phyloP scores from a whole-genome alignment of 495 filamentous ascomycete genomes.

The Amniculicola lignicola region DNA sequence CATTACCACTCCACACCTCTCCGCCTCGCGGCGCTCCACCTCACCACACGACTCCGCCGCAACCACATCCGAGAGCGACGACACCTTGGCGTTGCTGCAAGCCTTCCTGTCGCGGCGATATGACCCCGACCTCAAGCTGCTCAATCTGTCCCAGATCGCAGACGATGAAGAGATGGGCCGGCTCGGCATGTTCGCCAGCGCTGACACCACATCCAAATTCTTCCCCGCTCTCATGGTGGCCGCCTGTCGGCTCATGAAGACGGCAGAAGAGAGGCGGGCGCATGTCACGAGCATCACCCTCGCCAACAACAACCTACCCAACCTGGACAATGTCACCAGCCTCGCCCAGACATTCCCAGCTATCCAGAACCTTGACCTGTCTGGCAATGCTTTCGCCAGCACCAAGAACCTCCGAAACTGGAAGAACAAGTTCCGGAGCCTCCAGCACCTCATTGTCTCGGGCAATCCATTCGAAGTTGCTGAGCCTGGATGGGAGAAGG shows the following conservation, averaged over 20 bases:
- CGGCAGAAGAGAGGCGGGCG: conserved; percentile 60
- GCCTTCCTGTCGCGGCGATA: conserved; percentile 72
- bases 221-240: conserved; percentile 86
- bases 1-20: conserved; percentile 22
- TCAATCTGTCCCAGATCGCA: conserved; percentile 74
- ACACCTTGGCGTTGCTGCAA: conserved; percentile 44
- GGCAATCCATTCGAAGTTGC: conserved; percentile 69
- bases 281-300: conserved; percentile 74
- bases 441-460: conserved; percentile 74
- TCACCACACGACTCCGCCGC: conserved; percentile 22
- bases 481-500: conserved; percentile 59
- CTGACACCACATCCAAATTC: conserved; percentile 74
- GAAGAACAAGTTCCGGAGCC: conserved; percentile 69
- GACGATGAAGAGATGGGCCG: conserved; percentile 62
- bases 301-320: conserved; percentile 68
- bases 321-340: conserved; percentile 64
- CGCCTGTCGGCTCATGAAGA: conserved; percentile 67
- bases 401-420: conserved; percentile 59
- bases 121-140: conserved; percentile 61
- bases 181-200: conserved; percentile 71
- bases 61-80: conserved; percentile 46
- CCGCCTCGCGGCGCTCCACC: conserved; percentile 19
- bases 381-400: conserved; percentile 68
- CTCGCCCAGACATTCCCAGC: conserved; percentile 75
- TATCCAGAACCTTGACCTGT: conserved; percentile 80